phyloP scores from a whole-genome alignment of 768 basidiomycete genomes.

The Mycena alexandri region DNA sequence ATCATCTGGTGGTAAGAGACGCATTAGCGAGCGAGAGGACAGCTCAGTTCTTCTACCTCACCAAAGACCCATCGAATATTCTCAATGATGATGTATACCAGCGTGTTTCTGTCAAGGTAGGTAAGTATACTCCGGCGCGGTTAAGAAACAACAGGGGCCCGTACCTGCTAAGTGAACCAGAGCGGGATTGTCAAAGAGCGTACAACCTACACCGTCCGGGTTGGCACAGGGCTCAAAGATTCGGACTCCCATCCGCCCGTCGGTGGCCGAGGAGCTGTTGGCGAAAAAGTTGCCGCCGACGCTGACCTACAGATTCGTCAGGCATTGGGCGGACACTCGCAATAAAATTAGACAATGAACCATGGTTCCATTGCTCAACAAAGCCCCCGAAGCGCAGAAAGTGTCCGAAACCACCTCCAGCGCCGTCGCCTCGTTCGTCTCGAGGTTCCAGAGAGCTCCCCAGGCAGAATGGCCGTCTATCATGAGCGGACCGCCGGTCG shows the following conservation, averaged over 20 bases:
- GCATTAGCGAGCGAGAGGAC: neutral
- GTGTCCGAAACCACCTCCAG: conserved; percentile 46
- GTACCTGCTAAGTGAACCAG: too few relatives aligned
- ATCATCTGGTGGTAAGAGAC: conserved; percentile 44
- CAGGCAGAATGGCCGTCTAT: conserved; percentile 47
- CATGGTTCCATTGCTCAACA: conserved; percentile 51
- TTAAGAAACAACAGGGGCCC: too few relatives aligned
- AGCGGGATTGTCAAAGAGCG: too few relatives aligned
- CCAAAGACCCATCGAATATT: conserved; percentile 45
- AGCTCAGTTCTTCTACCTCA: conserved; percentile 27
- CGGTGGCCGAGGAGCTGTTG: neutral
- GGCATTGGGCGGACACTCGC: too few relatives aligned
- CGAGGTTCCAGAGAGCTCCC: conserved; percentile 43
- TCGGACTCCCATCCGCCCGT: conserved; percentile 41
- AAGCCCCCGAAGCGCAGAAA: conserved; percentile 49
- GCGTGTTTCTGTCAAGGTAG: conserved; percentile 40
- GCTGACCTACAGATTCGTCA: conserved; percentile 28
- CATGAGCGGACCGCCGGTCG: conserved; percentile 29
- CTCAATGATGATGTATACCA: conserved; percentile 48
- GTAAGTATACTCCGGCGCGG: too few relatives aligned
- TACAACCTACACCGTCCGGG: too few relatives aligned
- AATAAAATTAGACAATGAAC: conserved; percentile 35
- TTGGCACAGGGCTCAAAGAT: too few relatives aligned
- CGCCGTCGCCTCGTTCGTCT: conserved; percentile 38
- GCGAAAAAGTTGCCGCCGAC: conserved; percentile 24